Evolutionary conservation across 768 basidiomycete species (phyloP), one percentile per base, ranked within the genome.

Genomic region (Serendipita sp.): DNA sequence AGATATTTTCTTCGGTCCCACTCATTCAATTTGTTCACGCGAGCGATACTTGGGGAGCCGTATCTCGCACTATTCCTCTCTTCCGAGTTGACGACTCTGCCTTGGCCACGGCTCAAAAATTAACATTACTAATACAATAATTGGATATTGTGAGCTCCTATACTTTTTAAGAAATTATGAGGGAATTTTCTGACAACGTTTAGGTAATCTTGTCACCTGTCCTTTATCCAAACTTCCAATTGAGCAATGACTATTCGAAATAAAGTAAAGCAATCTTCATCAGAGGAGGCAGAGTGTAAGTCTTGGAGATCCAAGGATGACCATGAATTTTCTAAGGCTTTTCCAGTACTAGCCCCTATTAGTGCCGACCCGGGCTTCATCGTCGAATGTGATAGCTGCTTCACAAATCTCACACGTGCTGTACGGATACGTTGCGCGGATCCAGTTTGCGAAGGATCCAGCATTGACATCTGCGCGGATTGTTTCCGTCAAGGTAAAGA

Each of bases 391-490:
- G 91, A 93, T 72, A 75, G 82, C 13, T 95, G 94, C 74, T 76
- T 76, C 67, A 82, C 84, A 74, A 92, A 98, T 75, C 80, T 98
- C 68, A 97, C 96, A 2, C 92, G 97, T 72, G 90, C 90, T n/a
- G 84, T 96, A 66, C 87, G 94, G 66, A 91, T 99, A 72, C 93
- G 94, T 74, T 99, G 95, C 72, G 94, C 95, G 36, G 88, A 90
- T 73, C 80, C 83, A 3, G 77, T 75, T 44, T 92, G 88, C 63
- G 85, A 83, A 62, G 80, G 83, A 29, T 83, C 86, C 48, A 93
- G 93, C 16, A 86, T 96, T 64, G 95, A 99, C 73, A 80, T 99
- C 3, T 99, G 96, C 71, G 92, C 93, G 4, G 71, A 79, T 33
- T 98, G 96, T 74, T 97, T 97, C 75, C 91, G 89, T 72, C 80